Evolutionary conservation across 768 basidiomycete species (phyloP).

Genomic region (Calvatia gigantea): DNA sequence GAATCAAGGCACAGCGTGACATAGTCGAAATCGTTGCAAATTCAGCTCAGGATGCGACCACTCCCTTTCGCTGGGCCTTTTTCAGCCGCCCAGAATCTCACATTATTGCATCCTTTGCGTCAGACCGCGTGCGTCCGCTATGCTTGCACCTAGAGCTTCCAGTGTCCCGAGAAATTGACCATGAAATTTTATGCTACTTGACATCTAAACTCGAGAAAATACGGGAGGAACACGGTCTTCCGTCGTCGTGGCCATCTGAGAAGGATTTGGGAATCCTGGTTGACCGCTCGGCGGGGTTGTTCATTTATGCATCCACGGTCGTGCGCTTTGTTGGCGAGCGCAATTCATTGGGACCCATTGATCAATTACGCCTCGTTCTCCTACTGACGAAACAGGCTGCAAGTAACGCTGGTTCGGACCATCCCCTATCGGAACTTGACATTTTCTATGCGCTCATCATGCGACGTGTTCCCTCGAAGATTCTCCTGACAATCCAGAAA

Average conservation of each 20-base stretch:
- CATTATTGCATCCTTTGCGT: constrained; percentile 2
- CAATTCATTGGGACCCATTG: neutral
- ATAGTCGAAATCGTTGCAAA: neutral
- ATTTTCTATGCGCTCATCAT: neutral
- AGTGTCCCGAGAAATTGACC: constrained; percentile 5
- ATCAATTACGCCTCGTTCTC: neutral
- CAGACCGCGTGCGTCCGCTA: neutral
- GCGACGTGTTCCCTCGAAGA: neutral
- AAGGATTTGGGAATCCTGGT: neutral
- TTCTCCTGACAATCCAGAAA: neutral
- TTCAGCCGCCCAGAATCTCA: neutral
- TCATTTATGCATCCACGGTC: constrained; percentile 5
- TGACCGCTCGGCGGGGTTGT: constrained; percentile 1
- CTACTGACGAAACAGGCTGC: neutral
- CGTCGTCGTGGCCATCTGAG: constrained; percentile 10
- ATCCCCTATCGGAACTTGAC: neutral
- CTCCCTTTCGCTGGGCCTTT: neutral
- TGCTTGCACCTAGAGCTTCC: constrained; percentile 1
- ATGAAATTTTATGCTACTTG: constrained; percentile 11
- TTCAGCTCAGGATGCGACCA: neutral
- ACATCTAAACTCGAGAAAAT: constrained; percentile 4
- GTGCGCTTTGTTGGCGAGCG: constrained; percentile 11
- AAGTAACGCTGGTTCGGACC: neutral
- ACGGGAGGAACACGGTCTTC: neutral
- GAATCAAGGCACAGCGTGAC: neutral